phyloP scores from a whole-genome alignment of 768 basidiomycete species.

The Boletus rubescentipes region DNA sequence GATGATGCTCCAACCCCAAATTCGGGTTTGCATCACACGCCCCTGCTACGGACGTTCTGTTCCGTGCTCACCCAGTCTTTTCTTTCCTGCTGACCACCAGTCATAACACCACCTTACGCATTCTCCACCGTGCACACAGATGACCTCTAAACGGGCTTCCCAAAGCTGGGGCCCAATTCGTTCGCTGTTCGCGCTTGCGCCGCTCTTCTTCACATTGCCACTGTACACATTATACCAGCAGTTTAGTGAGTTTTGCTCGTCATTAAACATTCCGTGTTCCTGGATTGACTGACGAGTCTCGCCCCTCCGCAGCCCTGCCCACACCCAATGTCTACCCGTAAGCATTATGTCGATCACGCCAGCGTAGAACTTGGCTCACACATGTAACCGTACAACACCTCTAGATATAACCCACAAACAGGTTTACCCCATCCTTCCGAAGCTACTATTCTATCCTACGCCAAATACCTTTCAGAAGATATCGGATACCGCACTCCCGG shows the following conservation, averaged over 20 bases:
- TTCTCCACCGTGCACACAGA: not conserved
- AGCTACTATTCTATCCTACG: constrained; percentile 58
- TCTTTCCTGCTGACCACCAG: not conserved
- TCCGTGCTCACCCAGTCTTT: not conserved
- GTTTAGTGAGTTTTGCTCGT: constrained; percentile 38
- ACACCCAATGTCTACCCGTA: constrained; percentile 54
- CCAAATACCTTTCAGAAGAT: constrained; percentile 73
- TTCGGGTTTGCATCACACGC: too few species aligned
- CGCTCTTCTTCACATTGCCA: constrained; percentile 52
- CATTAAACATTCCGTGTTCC: not conserved
- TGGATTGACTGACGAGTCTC: constrained; percentile 3
- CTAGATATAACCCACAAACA: constrained; percentile 50
- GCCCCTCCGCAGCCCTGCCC: constrained; percentile 49
- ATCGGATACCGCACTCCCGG: constrained; percentile 93
- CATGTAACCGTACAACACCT: not conserved
- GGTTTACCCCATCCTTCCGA: constrained; percentile 72
- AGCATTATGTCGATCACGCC: constrained; percentile 15
- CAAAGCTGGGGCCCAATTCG: constrained; percentile 56
- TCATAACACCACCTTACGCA: not conserved
- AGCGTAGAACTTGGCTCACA: not conserved
- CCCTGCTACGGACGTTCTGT: too few species aligned
- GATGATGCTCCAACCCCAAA: not conserved
- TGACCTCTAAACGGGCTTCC: constrained; percentile 1
- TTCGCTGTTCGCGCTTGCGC: constrained; percentile 54
- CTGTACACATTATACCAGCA: constrained; percentile 49